Percentiles rank a stretch among this genome's conserved stretches.
phyloP scores from a whole-genome alignment of 352 stramenopile species.

The Pythium dissotocum region DNA sequence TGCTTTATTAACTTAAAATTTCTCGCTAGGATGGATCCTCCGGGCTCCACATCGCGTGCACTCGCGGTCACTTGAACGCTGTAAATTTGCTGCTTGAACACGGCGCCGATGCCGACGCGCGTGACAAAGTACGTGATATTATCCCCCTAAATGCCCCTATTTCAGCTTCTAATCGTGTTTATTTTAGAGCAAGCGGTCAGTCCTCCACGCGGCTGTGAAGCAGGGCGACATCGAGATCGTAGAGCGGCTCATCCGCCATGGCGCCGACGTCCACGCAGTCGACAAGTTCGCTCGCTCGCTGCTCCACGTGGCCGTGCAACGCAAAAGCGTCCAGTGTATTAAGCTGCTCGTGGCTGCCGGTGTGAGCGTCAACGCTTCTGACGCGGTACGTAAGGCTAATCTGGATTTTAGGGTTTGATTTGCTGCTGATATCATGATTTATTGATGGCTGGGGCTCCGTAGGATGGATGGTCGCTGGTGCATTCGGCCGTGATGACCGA shows the following conservation, averaged over 20 bases:
- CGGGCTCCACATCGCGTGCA: slow-evolving; percentile 14
- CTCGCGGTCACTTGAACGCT: slow-evolving; percentile 9
- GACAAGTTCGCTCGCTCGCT: slow-evolving; percentile 25
- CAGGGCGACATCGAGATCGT: slow-evolving; percentile 10
- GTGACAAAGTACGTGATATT: slow-evolving; percentile 10
- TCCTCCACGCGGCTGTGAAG: slow-evolving; percentile 8
- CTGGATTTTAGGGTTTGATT: neutral
- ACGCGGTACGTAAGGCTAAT: slow-evolving; percentile 9
- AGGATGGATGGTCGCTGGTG: slow-evolving; percentile 25
- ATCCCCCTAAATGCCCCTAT: neutral
- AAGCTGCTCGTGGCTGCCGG: slow-evolving; percentile 14
- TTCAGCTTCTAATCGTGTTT: neutral
- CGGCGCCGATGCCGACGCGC: slow-evolving; percentile 10
- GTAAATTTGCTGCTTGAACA: slow-evolving; percentile 10
- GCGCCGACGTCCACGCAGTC: slow-evolving; percentile 12
- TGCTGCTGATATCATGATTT: neutral
- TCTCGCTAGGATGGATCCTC: slow-evolving; percentile 16
- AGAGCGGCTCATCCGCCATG: slow-evolving; percentile 12
- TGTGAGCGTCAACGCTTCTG: slow-evolving; percentile 13
- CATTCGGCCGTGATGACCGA: slow-evolving; percentile 21
- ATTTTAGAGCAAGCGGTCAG: neutral
- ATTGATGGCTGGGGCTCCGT: neutral
- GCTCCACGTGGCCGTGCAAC: slow-evolving; percentile 20
- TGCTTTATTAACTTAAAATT: neutral
- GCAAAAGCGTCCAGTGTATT: slow-evolving; percentile 14